Base-by-base conservation (phyloP, 108 stramenopile species). In the Discostella pseudostelligera region DNA sequence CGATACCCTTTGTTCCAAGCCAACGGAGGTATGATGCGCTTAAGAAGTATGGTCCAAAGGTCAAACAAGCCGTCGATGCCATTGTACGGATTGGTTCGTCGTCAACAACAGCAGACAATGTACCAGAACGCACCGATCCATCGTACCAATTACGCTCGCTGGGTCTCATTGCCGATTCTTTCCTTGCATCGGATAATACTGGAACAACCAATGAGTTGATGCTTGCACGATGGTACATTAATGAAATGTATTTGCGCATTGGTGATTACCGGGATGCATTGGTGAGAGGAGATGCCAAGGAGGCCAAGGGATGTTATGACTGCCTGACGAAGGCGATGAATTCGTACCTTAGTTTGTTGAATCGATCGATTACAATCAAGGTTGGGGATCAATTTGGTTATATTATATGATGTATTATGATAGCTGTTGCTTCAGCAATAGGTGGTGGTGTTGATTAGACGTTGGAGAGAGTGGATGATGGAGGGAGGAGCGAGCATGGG, bases 201-300 rank as follows among this genome's bases (percentile, higher is more conserved):
- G 87, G 87, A 8, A 81, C 84, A 9, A 85, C 87, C 16, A 92
- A 92, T 67, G 90, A 88, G 62, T 59, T 92, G 14, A 78, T 92
- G 54, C 39, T 92, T 8, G 86, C 86, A 22, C 63, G 90, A 8
- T 92, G 87, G 86, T 92, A 92, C 56, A 82, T 92, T 32, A 92
- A 92, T 65, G 90, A 92, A 59, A 71, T 87, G 13, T 79, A 72
- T 42, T 45, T 92, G 39, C 59, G 79, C 29, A 75, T 92, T 61
- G 81, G 72, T 35, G 90, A 92, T 69, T 67, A 83, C 36, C 76
- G 63, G n/a, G 37, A 45, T 42, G 85, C 89, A 0, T n/a, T 62
- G 39, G 59, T 46, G 72, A 83, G 63, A 17, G 76, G 68, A 36
- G 57, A 22, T 14, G 32, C 39, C 2, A 66, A 74, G 35, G 72